phyloP scores from a whole-genome alignment of 1,284 basidiomycete species.

The Trichosporon coremiiforme region DNA sequence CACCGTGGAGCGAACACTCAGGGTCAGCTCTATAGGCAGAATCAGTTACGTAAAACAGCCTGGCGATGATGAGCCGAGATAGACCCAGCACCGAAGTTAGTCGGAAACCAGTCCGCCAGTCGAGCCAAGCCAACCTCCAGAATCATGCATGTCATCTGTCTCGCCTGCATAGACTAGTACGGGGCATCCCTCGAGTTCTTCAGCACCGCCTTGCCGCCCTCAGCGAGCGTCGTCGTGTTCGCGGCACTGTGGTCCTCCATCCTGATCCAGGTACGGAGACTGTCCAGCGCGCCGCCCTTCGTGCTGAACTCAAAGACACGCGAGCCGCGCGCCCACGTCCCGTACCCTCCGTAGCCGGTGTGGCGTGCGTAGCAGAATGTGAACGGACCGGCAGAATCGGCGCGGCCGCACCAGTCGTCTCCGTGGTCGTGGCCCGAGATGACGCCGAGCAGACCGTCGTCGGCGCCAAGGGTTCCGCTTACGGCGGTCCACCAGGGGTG shows the following conservation, averaged over 20 bases:
- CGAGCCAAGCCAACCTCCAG: background rate
- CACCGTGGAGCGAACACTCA: no score
- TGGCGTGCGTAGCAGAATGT: conserved; percentile 27
- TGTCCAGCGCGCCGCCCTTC: background rate
- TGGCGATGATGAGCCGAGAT: no score
- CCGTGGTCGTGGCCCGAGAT: conserved; percentile 38
- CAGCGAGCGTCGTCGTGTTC: conserved; percentile 24
- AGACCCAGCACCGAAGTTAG: no score
- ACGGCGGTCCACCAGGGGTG: conserved; percentile 26
- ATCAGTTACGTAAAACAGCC: no score
- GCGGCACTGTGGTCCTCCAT: conserved; percentile 24
- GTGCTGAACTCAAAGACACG: conserved; percentile 19
- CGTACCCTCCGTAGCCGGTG: conserved; percentile 29
- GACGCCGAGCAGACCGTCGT: conserved; percentile 27
- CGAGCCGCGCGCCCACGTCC: conserved; percentile 23
- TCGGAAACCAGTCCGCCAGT: background rate
- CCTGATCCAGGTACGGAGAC: conserved; percentile 21
- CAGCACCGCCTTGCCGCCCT: conserved; percentile 14
- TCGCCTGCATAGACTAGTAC: background rate
- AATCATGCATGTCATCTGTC: background rate
- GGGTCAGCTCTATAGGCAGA: no score
- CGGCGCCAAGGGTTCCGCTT: conserved; percentile 16
- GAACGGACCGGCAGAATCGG: conserved; percentile 22
- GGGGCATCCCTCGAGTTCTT: conserved; percentile 21
- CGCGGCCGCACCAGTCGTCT: conserved; percentile 37